phyloP scores from a whole-genome alignment of 208 protist genomes.

The Phytomonas francai region DNA sequence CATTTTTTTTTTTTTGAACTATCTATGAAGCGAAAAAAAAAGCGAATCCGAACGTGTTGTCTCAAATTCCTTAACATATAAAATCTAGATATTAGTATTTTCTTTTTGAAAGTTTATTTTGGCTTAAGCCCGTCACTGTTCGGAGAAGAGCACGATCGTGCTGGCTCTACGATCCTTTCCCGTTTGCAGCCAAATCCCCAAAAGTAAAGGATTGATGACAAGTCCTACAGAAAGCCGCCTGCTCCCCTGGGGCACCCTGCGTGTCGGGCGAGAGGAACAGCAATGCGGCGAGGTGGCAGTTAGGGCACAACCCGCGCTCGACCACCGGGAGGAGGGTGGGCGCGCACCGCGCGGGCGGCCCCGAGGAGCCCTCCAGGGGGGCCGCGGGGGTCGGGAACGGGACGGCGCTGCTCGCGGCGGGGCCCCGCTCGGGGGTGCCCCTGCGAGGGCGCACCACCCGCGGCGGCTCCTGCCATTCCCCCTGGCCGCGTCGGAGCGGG shows the following conservation, averaged over 20 bases:
- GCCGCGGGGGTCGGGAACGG: background rate
- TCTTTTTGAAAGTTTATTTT: background rate
- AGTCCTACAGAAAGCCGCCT: slow-evolving; percentile 75
- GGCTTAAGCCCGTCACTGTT: background rate
- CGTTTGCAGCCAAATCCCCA: slow-evolving; percentile 36
- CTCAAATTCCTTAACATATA: background rate
- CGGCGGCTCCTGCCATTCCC: background rate
- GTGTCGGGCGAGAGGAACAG: slow-evolving; percentile 10
- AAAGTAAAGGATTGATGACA: slow-evolving; percentile 72
- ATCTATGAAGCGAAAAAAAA: background rate
- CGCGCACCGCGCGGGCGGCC: background rate
- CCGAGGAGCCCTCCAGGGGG: slow-evolving; percentile 10
- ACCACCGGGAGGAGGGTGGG: background rate
- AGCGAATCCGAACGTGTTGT: background rate
- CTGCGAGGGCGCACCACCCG: background rate
- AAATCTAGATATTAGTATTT: background rate
- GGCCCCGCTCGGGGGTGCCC: background rate
- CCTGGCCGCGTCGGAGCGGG: too few species aligned
- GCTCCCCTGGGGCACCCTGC: slow-evolving; percentile 19
- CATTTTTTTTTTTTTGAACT: slow-evolving; percentile 3
- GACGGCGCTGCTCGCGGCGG: slow-evolving; percentile 2
- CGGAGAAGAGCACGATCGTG: background rate
- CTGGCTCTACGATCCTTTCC: background rate
- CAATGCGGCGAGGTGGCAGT: slow-evolving; percentile 47
- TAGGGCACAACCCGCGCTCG: slow-evolving; percentile 44